Evolutionary conservation across 345 rosid genomes (phyloP).

Genomic region (Turnera subulata): DNA sequence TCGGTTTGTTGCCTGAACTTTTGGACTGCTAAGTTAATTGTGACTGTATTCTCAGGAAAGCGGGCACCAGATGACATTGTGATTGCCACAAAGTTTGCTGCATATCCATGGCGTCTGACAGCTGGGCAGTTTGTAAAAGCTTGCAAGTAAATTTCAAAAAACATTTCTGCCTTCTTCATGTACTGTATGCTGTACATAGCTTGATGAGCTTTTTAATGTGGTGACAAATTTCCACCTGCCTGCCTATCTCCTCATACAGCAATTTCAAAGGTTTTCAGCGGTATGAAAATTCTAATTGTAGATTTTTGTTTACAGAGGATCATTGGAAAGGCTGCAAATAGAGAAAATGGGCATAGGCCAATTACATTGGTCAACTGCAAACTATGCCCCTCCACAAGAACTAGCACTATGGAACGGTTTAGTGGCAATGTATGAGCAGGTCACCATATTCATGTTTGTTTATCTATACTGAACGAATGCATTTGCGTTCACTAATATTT

Average conservation of each 20-base stretch:
- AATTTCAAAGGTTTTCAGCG: too few species aligned
- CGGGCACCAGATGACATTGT: constrained; percentile 48
- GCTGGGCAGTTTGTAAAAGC: constrained; percentile 89
- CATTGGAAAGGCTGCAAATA: constrained; percentile 68
- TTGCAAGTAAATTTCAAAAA: constrained; percentile 50
- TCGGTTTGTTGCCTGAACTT: too few species aligned
- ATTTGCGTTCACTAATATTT: too few species aligned
- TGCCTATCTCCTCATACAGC: too few species aligned
- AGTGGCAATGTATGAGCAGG: constrained; percentile 88
- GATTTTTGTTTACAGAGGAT: constrained; percentile 43
- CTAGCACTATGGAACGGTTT: constrained; percentile 81
- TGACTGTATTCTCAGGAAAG: constrained; percentile 39
- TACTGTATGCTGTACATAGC: background rate
- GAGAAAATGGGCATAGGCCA: constrained; percentile 85
- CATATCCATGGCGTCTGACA: constrained; percentile 91
- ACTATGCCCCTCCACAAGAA: constrained; percentile 81
- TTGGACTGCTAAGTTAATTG: too few species aligned
- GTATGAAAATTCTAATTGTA: background rate
- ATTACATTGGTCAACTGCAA: constrained; percentile 92
- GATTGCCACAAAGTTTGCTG: constrained; percentile 93
- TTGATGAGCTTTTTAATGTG: background rate
- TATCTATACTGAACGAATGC: too few species aligned
- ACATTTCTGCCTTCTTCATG: background rate
- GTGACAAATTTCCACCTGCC: background rate
- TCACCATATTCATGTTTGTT: constrained; percentile 30